A percentile compares a stretch with the other conserved stretches of the same genome.
These are phyloP conservation scores for Luzula sylvatica DNA, from an alignment of 176 grass and related monocot genomes.

Conservation along the genomic window DNA sequence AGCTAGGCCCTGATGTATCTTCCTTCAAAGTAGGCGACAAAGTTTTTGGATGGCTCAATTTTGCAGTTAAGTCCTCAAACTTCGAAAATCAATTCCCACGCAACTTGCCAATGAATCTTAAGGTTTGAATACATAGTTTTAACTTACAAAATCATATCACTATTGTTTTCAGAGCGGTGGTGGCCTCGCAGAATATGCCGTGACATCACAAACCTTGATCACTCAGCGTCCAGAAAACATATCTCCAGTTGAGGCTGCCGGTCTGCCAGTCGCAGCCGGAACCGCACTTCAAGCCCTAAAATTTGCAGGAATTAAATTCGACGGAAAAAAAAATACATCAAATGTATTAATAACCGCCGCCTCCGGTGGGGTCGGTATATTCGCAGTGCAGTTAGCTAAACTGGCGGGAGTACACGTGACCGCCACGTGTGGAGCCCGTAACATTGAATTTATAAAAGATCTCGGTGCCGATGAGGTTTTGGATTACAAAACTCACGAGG, in stretches of 20 bases:
- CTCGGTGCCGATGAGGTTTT: slow-evolving; percentile 43
- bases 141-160: background rate
- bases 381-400: slow-evolving; percentile 40
- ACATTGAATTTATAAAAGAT: slow-evolving; percentile 22
- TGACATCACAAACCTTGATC: slow-evolving; percentile 7
- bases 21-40: slow-evolving; percentile 43
- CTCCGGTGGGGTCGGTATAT: slow-evolving; percentile 35
- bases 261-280: slow-evolving; percentile 20
- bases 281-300: slow-evolving; percentile 30
- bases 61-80: slow-evolving; percentile 26
- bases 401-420: slow-evolving; percentile 29
- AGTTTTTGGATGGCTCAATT: slow-evolving; percentile 31
- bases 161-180: slow-evolving; percentile 20
- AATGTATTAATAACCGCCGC: slow-evolving; percentile 37
- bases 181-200: slow-evolving; percentile 38
- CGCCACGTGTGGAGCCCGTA: slow-evolving; percentile 40
- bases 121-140: background rate
- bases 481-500: slow-evolving; percentile 35
- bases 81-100: background rate
- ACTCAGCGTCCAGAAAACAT: slow-evolving; percentile 8
- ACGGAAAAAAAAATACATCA: slow-evolving; percentile 5
- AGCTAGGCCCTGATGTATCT: slow-evolving; percentile 34
- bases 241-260: slow-evolving; percentile 23
- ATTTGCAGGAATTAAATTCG: slow-evolving; percentile 27
- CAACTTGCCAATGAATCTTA: background rate